These are phyloP conservation scores for Neobulgaria alba DNA, from an alignment of 2,329 filamentous ascomycete genomes.

Conservation along the genomic window DNA sequence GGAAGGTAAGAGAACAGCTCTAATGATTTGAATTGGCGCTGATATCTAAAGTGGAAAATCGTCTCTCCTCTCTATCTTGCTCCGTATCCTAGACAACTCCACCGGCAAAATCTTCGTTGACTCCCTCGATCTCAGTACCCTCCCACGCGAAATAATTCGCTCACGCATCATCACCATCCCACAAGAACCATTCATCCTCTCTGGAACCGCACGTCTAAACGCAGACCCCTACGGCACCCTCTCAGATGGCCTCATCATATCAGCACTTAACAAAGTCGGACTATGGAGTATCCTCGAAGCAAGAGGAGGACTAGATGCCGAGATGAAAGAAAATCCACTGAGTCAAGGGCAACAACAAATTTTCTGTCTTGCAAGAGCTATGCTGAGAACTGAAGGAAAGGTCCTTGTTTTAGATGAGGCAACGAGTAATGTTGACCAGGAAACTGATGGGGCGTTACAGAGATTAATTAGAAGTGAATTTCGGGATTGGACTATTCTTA, in stretches of 20 bases:
- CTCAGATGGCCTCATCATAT: conserved; percentile 66
- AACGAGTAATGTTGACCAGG: conserved; percentile 29
- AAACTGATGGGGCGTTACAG: conserved; percentile 16
- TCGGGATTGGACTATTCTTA: conserved; percentile 39
- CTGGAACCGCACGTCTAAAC: conserved; percentile 27
- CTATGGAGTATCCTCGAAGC: conserved; percentile 28
- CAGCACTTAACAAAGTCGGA: conserved; percentile 69
- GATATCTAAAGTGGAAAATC: conserved; percentile 31
- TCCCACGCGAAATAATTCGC: conserved; percentile 34
- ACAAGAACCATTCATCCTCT: conserved; percentile 36
- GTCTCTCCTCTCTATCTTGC: conserved; percentile 58
- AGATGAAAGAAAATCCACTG: conserved; percentile 24
- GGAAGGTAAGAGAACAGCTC: conserved; percentile 16
- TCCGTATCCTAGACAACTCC: conserved; percentile 72
- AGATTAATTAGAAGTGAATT: conserved; percentile 42
- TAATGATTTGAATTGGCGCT: conserved; percentile 28
- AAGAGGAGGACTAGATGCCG: conserved; percentile 29
- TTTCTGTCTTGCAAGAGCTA: conserved; percentile 37
- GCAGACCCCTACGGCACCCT: conserved; percentile 31
- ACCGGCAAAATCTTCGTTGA: conserved; percentile 39
- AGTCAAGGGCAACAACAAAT: conserved; percentile 41
- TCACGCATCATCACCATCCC: conserved; percentile 34
- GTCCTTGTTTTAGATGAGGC: conserved; percentile 30
- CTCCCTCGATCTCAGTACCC: conserved; percentile 32
- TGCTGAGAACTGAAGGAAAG: conserved; percentile 26